phyloP scores from a whole-genome alignment of 768 basidiomycete species.

The Gymnopilus dilepis region DNA sequence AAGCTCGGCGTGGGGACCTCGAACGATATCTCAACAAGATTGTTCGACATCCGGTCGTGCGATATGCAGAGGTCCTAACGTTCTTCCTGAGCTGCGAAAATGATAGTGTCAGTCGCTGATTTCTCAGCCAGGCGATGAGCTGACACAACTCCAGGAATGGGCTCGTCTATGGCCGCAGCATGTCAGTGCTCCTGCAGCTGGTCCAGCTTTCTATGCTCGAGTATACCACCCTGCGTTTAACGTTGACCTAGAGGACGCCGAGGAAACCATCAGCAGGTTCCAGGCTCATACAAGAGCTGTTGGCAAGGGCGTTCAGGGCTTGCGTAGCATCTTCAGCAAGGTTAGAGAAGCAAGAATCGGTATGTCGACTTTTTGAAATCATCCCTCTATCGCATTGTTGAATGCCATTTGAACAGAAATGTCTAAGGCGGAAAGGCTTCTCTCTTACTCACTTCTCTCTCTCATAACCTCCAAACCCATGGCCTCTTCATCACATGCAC shows the following conservation, averaged over 20 bases:
- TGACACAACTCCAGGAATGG: conserved; percentile 62
- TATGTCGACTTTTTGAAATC: conserved; percentile 30
- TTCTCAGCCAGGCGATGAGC: background rate
- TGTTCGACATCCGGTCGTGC: conserved; percentile 75
- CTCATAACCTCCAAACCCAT: conserved; percentile 74
- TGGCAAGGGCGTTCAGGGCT: conserved; percentile 68
- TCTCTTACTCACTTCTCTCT: conserved; percentile 76
- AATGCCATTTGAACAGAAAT: conserved; percentile 55
- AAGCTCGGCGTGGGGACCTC: conserved; percentile 80
- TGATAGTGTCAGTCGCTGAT: conserved; percentile 59
- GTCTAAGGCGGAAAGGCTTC: conserved; percentile 74
- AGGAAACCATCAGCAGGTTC: conserved; percentile 63
- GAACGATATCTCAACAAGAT: conserved; percentile 77
- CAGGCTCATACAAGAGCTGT: conserved; percentile 68
- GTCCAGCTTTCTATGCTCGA: conserved; percentile 75
- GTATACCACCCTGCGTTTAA: conserved; percentile 89
- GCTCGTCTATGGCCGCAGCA: conserved; percentile 64
- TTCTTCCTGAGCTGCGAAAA: conserved; percentile 82
- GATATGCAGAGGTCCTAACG: conserved; percentile 79
- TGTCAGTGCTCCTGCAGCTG: conserved; percentile 66
- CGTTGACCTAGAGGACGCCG: conserved; percentile 74
- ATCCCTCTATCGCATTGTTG: background rate
- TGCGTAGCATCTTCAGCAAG: conserved; percentile 65
- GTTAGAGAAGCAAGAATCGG: conserved; percentile 73
- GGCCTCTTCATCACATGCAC: conserved; percentile 47